phyloP scores from a whole-genome alignment of 805 yeast species.

The Candida hispaniensis region DNA sequence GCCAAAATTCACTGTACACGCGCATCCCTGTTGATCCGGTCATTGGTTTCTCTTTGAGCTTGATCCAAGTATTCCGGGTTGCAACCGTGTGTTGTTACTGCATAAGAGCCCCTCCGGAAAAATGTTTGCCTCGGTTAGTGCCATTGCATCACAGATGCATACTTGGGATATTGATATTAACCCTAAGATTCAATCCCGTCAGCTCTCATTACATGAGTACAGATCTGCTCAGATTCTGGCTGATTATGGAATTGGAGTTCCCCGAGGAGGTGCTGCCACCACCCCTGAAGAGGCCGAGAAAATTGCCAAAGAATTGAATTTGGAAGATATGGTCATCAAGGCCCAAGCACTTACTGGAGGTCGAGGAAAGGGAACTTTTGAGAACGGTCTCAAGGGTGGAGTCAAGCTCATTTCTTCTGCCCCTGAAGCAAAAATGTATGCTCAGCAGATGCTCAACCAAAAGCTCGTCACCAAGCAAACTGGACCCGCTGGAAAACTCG shows the following conservation, averaged over 20 bases:
- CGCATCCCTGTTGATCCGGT: too few species aligned
- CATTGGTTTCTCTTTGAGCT: too few species aligned
- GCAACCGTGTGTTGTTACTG: too few species aligned
- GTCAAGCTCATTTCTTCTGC: constrained; percentile 80
- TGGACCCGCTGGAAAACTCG: constrained; percentile 94
- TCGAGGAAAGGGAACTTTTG: constrained; percentile 97
- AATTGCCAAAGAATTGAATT: constrained; percentile 60
- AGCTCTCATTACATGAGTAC: constrained; percentile 86
- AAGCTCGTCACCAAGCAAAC: constrained; percentile 96
- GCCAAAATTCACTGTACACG: too few species aligned
- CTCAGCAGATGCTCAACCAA: constrained; percentile 83
- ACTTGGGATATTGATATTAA: constrained; percentile 2
- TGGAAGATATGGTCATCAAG: constrained; percentile 83
- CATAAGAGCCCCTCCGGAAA: too few species aligned
- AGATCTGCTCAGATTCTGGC: constrained; percentile 84
- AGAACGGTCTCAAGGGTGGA: constrained; percentile 93
- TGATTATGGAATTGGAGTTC: constrained; percentile 79
- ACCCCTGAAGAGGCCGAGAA: constrained; percentile 81
- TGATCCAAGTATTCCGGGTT: too few species aligned
- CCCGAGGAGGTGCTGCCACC: constrained; percentile 82
- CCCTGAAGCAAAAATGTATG: constrained; percentile 75
- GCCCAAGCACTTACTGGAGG: constrained; percentile 99
- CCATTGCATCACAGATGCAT: too few species aligned
- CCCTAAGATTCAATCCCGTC: constrained; percentile 38
- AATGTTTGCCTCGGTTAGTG: too few species aligned